Base-by-base conservation (phyloP, 2,329 filamentous ascomycete genomes). In the Ceratocystis diversiconidia region DNA sequence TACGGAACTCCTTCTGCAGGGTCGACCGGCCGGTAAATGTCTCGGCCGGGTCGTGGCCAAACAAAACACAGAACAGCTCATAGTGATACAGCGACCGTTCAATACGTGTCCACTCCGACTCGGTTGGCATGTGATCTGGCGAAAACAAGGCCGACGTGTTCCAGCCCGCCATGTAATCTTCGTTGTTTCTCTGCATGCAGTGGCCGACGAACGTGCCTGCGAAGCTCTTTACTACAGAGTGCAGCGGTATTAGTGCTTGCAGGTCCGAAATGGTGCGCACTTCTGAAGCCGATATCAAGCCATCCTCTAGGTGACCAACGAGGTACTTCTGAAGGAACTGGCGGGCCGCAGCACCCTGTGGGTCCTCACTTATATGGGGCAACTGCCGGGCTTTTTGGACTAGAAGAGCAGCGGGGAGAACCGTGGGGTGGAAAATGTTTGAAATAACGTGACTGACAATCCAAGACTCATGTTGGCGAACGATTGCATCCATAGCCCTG, bases 51-150 rank as follows among this genome's bases (percentile, higher is more conserved):
- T 52, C 36, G 30, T 68, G 66, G 32, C 66, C 66, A 61, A 65
- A 68, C 30, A 68, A 28, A 17, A 60, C 43, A 10, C 66, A 68
- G 25, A 61, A 68, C 15, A 65, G 50, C 32, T 68, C 63, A 44
- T 65, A 68, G 5, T 43, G 22, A 48, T 68, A 68, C 5, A 68
- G 44, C 1, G 66, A 63, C 2, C 22, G 8, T n/a, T 68, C 60
- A n/a, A 68, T 65, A 10, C 64, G 63, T 5, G 32, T 52, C 5
- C 17, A 28, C 61, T 68, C 66, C 5, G 43, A 30, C 6, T 50
- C 8, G 7, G 63, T 52, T 3, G 55, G 52, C 25, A 30, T 41
- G 22, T 10, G 7, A 15, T 6, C 36, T 10, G 44, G 5, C 17
- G 61, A 68, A n/a, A 65, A 63, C 52, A 68, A 25, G 30, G 30